A percentile compares a stretch with the other conserved stretches of the same genome.
These are phyloP conservation scores for Bisporella sp. DNA, from an alignment of 2,329 filamentous ascomycete genomes.

Conservation along the genomic window DNA sequence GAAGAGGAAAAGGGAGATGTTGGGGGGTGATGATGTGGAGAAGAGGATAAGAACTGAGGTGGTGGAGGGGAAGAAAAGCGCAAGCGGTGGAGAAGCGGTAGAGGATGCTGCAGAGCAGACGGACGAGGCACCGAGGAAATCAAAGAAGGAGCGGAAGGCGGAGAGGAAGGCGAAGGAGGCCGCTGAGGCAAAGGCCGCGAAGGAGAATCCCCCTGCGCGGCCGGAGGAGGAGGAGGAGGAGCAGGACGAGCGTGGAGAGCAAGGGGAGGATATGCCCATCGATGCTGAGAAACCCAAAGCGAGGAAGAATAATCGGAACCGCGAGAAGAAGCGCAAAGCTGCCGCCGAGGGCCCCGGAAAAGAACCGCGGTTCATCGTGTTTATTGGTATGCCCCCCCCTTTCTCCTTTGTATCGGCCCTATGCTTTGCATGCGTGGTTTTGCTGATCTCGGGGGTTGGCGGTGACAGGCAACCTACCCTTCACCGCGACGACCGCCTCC, in stretches of 20 bases:
- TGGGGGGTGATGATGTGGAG: constrained; percentile 9
- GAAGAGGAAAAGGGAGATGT: constrained; percentile 15
- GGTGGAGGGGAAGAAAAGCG: constrained; percentile 11
- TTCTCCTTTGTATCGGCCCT: constrained; percentile 1
- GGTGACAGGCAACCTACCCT: constrained; percentile 74
- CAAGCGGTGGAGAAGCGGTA: constrained; percentile 13
- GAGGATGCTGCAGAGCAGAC: constrained; percentile 12
- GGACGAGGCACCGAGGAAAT: constrained; percentile 26
- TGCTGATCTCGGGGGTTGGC: constrained; percentile 14
- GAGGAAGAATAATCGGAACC: constrained; percentile 31
- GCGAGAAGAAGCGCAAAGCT: constrained; percentile 26
- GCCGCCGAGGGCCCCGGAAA: constrained; percentile 13
- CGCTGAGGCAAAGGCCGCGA: constrained; percentile 19
- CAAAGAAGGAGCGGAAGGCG: constrained; percentile 30
- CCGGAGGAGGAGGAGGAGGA: too few relatives aligned
- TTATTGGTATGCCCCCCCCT: constrained; percentile 51
- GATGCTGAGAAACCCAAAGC: too few relatives aligned
- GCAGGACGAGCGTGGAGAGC: too few relatives aligned
- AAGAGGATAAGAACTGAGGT: constrained; percentile 10
- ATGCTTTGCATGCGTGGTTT: too few relatives aligned
- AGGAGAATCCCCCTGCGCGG: not conserved
- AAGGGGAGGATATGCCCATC: too few relatives aligned
- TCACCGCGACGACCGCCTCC: constrained; percentile 63
- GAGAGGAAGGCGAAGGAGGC: constrained; percentile 28
- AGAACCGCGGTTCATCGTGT: constrained; percentile 62